Evolutionary conservation across 495 filamentous ascomycete genomes (phyloP), one percentile per base, ranked within the genome.

Genomic region (Hyphodiscus hymeniophilus): DNA sequence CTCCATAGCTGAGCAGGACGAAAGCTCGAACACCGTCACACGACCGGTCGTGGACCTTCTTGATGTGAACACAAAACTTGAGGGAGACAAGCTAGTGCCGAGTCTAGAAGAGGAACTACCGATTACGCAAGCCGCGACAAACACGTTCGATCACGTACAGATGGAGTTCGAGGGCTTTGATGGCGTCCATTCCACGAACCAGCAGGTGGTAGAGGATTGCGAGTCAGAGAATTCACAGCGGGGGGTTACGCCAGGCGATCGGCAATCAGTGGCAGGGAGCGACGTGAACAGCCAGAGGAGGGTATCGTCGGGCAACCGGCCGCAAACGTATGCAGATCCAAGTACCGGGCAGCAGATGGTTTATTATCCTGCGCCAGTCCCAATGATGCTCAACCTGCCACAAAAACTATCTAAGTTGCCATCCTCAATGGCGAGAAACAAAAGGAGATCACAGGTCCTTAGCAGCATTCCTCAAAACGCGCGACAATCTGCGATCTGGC

Each of bases 291-390:
- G 22, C 17, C 55, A 53, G 22, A 24, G 35, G 17, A 52, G 53
- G n/a, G 23, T 42, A 6, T 52, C 51, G 26, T 35, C 45, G 3
- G 48, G 26, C 2, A 50, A 55, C 32, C 68, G 76, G 44, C 75
- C 81, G 17, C 66, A 75, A 51, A 73, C 78, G 17, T 83, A 80
- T 58, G 66, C 81, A 42, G 73, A 85, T 52, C 81, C 82, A 8
- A 69, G 69, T 22, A 75, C 75, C 2, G 80, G 74, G 3, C 78
- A 91, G 49, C 70, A 82, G 43, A 91, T 98, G 85, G 77, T 95
- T 7, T 97, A 81, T 62, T 98, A 98, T 60, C 92, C 92, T 12
- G 92, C 92, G 3, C 92, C 88, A 11, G 91, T 98, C 0, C 92
- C 92, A 1, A 82, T 82, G 58, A 89, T 92, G 77, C 72, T 98